These are phyloP conservation scores for Blastobotrys buckinghamii DNA, from an alignment of 1,139 yeast genomes.

Conservation along the genomic window DNA sequence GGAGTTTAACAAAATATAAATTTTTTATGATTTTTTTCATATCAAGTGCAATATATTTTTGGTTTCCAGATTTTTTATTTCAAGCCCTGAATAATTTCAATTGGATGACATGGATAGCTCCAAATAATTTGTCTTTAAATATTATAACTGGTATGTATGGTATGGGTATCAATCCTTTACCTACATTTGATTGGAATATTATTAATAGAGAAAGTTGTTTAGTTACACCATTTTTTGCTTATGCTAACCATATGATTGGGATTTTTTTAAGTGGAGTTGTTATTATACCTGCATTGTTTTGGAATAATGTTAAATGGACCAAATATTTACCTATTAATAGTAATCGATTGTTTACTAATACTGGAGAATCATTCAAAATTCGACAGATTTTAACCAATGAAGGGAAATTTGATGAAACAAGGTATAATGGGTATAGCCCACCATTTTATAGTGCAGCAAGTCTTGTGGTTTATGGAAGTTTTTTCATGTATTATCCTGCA, in stretches of 20 bases:
- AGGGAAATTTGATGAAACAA: conserved; percentile 31
- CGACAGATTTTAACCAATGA: conserved; percentile 37
- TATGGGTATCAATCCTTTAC: conserved; percentile 48
- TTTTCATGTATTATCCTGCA: conserved; percentile 50
- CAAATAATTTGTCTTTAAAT: conserved; percentile 48
- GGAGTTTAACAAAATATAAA: conserved; percentile 44
- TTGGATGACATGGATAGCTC: conserved; percentile 62
- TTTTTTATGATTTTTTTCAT: conserved; percentile 39
- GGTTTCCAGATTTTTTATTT: conserved; percentile 53
- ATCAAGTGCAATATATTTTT: conserved; percentile 47
- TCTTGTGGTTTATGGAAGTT: conserved; percentile 50
- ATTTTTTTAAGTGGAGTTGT: conserved; percentile 36
- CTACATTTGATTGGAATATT: conserved; percentile 37
- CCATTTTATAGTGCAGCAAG: conserved; percentile 57
- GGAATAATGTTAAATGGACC: conserved; percentile 45
- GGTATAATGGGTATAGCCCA: conserved; percentile 37
- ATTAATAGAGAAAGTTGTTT: conserved; percentile 29
- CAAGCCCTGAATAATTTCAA: conserved; percentile 47
- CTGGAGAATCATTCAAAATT: conserved; percentile 41
- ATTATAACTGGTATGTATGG: conserved; percentile 54
- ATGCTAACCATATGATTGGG: conserved; percentile 39
- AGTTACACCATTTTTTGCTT: conserved; percentile 40
- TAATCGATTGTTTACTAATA: conserved; percentile 42
- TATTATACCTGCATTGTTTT: conserved; percentile 41
- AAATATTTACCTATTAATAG: conserved; percentile 49